Evolutionary conservation across 177 flowering plant genomes (phyloP).

Genomic region (Tripterygium wilfordii): DNA sequence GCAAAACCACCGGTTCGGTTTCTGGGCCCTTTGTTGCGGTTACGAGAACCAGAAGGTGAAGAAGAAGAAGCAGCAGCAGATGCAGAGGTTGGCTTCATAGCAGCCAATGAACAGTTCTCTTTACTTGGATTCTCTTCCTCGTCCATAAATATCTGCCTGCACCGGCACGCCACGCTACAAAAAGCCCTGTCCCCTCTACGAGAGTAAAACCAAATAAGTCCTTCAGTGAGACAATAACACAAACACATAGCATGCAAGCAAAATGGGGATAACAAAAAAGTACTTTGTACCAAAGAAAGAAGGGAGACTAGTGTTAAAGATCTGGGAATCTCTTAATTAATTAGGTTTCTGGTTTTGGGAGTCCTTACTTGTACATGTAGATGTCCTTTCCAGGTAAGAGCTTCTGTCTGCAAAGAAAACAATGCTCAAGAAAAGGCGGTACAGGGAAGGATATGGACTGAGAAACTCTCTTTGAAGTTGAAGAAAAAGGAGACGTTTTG

Average conservation of each 20-base stretch:
- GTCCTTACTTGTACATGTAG: constrained; percentile 84
- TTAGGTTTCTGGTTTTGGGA: too few relatives aligned
- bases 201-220: background rate
- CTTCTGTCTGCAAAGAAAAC: constrained; percentile 55
- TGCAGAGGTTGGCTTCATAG: constrained; percentile 21
- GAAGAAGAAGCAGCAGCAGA: constrained; percentile 30
- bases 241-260: background rate
- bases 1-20: constrained; percentile 41
- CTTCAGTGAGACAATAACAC: background rate
- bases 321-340: too few relatives aligned
- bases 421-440: constrained; percentile 39
- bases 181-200: constrained; percentile 69
- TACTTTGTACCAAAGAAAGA: too few relatives aligned
- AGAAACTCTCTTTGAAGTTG: too few relatives aligned
- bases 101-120: constrained; percentile 34
- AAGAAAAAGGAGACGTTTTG: constrained; percentile 17
- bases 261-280: background rate
- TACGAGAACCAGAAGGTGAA: constrained; percentile 17
- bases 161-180: constrained; percentile 75
- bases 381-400: constrained; percentile 62
- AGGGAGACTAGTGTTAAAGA: too few relatives aligned
- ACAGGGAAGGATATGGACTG: constrained; percentile 8
- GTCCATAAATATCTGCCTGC: constrained; percentile 68
- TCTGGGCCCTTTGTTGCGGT: constrained; percentile 21
- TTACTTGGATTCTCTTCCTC: constrained; percentile 40